Evolutionary conservation across 768 basidiomycete species (phyloP).

Genomic region (Imleria badia): DNA sequence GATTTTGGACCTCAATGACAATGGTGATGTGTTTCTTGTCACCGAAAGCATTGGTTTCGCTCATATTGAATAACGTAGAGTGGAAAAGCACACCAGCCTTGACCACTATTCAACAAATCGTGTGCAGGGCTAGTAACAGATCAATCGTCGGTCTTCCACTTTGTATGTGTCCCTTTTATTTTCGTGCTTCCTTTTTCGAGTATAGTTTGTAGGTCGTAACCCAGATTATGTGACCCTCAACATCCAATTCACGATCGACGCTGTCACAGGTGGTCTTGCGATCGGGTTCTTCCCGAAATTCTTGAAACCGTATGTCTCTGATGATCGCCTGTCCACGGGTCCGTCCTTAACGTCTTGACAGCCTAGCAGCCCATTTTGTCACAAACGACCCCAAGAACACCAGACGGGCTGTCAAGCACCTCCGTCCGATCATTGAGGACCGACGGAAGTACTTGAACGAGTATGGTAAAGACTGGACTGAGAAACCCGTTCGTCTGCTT

Average conservation of each 20-base stretch:
- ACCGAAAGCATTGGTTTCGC: no score
- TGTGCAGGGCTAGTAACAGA: slow-evolving; percentile 44
- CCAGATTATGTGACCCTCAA: no score
- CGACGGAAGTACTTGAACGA: slow-evolving; percentile 21
- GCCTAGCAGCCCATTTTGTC: slow-evolving; percentile 19
- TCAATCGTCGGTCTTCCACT: slow-evolving; percentile 49
- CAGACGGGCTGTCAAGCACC: slow-evolving; percentile 2
- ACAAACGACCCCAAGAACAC: slow-evolving; percentile 1
- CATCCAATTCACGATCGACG: no score
- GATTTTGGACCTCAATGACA: slow-evolving; percentile 24
- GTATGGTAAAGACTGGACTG: no score
- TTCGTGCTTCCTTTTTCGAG: neutral
- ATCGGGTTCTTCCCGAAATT: slow-evolving; percentile 33
- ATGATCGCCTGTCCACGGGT: neutral
- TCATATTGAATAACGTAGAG: slow-evolving; percentile 27
- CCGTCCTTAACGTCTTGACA: neutral
- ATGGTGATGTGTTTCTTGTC: slow-evolving; percentile 6
- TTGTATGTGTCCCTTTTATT: slow-evolving; percentile 30
- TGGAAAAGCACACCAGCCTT: slow-evolving; percentile 39
- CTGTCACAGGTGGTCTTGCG: slow-evolving; percentile 15
- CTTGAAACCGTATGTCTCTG: slow-evolving; percentile 31
- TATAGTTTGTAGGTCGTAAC: no score
- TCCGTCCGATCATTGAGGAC: slow-evolving; percentile 33
- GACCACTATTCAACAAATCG: no score
- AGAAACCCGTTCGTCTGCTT: slow-evolving; percentile 32